Conservation (phyloP, 805 yeast genomes). For the Ogataea methylovora region DNA sequence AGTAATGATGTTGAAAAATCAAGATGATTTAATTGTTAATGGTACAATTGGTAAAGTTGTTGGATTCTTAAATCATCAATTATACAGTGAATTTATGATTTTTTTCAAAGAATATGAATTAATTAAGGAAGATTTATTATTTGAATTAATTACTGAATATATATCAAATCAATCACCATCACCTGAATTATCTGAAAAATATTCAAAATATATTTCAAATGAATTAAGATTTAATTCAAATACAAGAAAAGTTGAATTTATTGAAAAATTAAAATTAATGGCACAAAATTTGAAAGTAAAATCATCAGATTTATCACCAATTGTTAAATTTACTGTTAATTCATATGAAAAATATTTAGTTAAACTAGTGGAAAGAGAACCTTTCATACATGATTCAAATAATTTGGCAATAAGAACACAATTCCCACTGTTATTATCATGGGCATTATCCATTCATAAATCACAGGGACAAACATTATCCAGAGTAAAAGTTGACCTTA, state of each 20-base stretch:
- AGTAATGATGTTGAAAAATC: conserved; percentile 86
- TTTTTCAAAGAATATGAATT: conserved; percentile 18
- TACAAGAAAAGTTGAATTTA: background rate
- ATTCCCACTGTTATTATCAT: conserved; percentile 63
- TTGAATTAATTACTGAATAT: background rate
- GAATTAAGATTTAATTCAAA: background rate
- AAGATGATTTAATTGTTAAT: conserved; percentile 71
- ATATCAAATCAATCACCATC: background rate
- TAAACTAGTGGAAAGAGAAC: conserved; percentile 25
- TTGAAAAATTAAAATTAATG: background rate
- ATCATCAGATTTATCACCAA: conserved; percentile 26
- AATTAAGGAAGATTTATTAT: conserved; percentile 4
- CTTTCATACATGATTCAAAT: conserved; percentile 25
- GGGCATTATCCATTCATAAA: conserved; percentile 83
- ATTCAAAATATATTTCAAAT: conserved; percentile 2
- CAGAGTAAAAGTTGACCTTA: conserved; percentile 60
- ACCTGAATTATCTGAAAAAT: conserved; percentile 31
- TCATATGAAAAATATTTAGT: conserved; percentile 23
- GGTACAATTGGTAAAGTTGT: conserved; percentile 82
- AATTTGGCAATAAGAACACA: conserved; percentile 39
- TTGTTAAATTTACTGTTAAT: conserved; percentile 36
- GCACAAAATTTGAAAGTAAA: background rate
- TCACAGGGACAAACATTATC: conserved; percentile 81
- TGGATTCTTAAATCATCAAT: conserved; percentile 34
- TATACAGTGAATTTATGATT: conserved; percentile 18